Percentiles rank a stretch among this genome's conserved stretches.
Evolutionary conservation across 1,284 basidiomycete species (phyloP).

Genomic region (Puccinia coronata): DNA sequence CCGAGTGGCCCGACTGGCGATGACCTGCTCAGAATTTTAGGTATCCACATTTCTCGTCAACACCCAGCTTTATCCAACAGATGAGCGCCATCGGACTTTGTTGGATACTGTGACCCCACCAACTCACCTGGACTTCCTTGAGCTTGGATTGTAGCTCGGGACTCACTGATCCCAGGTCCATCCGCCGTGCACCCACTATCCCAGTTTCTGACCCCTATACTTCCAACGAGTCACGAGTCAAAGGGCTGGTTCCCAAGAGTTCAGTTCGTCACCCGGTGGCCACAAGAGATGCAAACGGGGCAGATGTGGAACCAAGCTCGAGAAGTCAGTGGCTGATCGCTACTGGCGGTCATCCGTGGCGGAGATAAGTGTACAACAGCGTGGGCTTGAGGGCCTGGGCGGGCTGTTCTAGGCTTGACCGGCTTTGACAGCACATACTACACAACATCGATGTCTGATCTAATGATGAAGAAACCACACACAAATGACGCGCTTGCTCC

Average conservation of each 20-base stretch:
- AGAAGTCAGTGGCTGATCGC: background rate
- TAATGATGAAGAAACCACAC: background rate
- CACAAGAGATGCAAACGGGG: background rate
- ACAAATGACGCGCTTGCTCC: background rate
- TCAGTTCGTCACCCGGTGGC: no score
- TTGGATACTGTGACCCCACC: background rate
- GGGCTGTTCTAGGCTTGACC: background rate
- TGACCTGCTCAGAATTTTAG: conserved; percentile 1
- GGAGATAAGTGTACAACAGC: background rate
- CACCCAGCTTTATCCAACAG: background rate
- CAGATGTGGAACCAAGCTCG: background rate
- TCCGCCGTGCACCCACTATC: background rate
- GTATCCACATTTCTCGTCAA: background rate
- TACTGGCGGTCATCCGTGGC: background rate
- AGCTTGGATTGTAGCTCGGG: conserved; percentile 23
- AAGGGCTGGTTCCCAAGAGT: no score
- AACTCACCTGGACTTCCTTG: conserved; percentile 31
- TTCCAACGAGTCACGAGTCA: background rate
- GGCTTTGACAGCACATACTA: no score
- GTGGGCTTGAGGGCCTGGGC: background rate
- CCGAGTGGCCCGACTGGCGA: conserved; percentile 38
- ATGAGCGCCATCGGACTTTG: background rate
- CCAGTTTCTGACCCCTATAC: background rate
- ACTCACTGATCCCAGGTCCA: conserved; percentile 24
- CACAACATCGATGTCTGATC: no score